These are phyloP conservation scores for Cystobasidium ongulense DNA, from an alignment of 768 basidiomycete species.

Conservation along the genomic window DNA sequence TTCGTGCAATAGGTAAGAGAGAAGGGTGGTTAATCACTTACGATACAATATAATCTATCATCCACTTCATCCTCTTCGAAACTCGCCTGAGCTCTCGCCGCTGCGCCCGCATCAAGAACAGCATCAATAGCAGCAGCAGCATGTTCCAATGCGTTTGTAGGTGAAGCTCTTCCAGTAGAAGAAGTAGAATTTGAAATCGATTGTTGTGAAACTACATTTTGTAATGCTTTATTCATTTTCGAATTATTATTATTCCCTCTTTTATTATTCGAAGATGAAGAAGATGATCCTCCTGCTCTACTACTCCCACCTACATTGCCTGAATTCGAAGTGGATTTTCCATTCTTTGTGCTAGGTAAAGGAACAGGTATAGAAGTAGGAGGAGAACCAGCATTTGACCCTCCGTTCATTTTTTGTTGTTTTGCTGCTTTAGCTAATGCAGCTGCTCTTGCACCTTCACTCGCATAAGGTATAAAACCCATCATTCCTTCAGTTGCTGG, in stretches of 20 bases:
- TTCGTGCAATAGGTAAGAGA: background rate
- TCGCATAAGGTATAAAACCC: constrained; percentile 2
- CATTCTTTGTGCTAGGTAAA: background rate
- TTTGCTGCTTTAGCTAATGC: constrained; percentile 3
- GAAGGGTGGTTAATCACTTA: background rate
- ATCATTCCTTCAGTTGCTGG: background rate
- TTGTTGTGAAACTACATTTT: background rate
- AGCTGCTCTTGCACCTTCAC: background rate
- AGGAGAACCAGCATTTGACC: background rate
- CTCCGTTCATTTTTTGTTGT: background rate
- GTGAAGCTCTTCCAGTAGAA: background rate
- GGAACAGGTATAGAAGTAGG: background rate
- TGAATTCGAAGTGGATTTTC: background rate
- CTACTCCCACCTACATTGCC: background rate
- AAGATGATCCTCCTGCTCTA: background rate
- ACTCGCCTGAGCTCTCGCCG: background rate
- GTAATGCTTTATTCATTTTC: background rate
- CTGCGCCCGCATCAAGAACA: background rate
- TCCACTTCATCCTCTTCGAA: constrained; percentile 49
- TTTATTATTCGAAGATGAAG: background rate
- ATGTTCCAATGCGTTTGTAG: background rate
- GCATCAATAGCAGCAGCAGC: constrained; percentile 3
- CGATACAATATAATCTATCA: constrained; percentile 72
- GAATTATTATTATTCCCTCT: too few species aligned
- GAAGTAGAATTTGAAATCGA: background rate